Evolutionary conservation across 1,139 yeast genomes (phyloP), one percentile per base, ranked within the genome.

Genomic region (Schwanniomyces etchellsii): DNA sequence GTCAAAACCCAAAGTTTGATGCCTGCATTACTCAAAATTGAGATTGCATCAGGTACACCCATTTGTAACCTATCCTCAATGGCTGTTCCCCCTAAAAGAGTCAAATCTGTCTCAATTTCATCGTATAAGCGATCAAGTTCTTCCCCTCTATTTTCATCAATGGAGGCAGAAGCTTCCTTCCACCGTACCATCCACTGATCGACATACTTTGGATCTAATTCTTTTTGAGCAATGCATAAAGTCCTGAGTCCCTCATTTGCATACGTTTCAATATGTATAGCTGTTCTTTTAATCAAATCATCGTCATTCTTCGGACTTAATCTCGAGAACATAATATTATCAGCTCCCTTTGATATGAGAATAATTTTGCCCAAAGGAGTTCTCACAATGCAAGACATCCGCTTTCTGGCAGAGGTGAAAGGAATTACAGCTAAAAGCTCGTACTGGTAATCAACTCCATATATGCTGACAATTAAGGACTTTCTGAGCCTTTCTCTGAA

Each of bases 221-320:
- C 91, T 44, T 80, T 75, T 48, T 84, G 83, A 2, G 97, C 95
- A 48, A 91, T 74, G 64, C 97, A 91, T 38, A 91, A 68, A 1
- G 98, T 91, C 63, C 98, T 78, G 46, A 91, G 70, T 45, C 98
- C 98, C 60, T 91, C 98, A 30, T 84, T 84, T n/a, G 98, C 97
- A 57, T 74, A 91, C 45, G 83, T 85, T 51, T 88, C 97, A 39
- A 91, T 66, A 50, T 91, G 95, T 31, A 81, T 64, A 2, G 96
- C 95, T 14, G 72, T 66, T 38, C 66, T 65, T 24, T 60, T 52
- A 29, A 70, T 44, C 22, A 69, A 42, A 38, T 60, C 60, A 33
- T 60, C 58, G 28, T 54, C 45, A 20, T 59, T 57, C 3, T 39
- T 32, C 14, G 65, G 53, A 29, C 66, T 64, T 40, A 91, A 67